A percentile compares a stretch with the other conserved stretches of the same genome.
These are phyloP conservation scores for Plasmodium ovale DNA, from an alignment of 169 alveolate species.

Conservation along the genomic window DNA sequence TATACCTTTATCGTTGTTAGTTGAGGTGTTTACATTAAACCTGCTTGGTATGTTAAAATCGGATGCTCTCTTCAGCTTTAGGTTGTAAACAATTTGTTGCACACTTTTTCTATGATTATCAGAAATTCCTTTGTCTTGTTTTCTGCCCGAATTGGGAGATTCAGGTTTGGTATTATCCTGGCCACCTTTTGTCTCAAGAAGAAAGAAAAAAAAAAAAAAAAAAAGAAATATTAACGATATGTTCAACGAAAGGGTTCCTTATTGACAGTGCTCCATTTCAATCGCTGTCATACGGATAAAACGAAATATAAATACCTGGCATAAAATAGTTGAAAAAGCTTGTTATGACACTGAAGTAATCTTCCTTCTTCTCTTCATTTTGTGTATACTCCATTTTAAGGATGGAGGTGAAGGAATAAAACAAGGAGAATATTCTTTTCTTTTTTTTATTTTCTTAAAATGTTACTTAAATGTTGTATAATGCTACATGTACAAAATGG, in stretches of 20 bases:
- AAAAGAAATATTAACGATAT: no score
- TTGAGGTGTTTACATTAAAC: not conserved
- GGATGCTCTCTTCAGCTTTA: constrained; percentile 43
- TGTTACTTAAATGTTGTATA: no score
- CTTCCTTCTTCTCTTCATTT: constrained; percentile 20
- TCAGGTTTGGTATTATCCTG: not conserved
- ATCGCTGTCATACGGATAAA: not conserved
- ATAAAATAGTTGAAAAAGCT: constrained; percentile 28
- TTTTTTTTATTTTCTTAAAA: no score
- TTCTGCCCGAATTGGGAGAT: not conserved
- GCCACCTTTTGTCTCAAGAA: constrained; percentile 9
- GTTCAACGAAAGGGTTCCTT: no score
- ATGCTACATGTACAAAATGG: no score
- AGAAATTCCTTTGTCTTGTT: not conserved
- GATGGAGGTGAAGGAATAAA: not conserved
- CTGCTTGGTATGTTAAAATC: not conserved
- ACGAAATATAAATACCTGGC: constrained; percentile 9
- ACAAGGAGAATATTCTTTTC: not conserved
- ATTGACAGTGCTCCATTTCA: no score
- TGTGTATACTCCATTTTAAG: constrained; percentile 1
- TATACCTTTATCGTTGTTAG: not conserved
- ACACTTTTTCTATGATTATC: constrained; percentile 20
- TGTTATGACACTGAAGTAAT: constrained; percentile 24
- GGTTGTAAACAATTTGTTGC: constrained; percentile 54
- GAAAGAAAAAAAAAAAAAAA: constrained; percentile 39